Evolutionary conservation across 371 early-diverging fungal genomes (phyloP).

Genomic region (Rhizopus arrhizus): DNA sequence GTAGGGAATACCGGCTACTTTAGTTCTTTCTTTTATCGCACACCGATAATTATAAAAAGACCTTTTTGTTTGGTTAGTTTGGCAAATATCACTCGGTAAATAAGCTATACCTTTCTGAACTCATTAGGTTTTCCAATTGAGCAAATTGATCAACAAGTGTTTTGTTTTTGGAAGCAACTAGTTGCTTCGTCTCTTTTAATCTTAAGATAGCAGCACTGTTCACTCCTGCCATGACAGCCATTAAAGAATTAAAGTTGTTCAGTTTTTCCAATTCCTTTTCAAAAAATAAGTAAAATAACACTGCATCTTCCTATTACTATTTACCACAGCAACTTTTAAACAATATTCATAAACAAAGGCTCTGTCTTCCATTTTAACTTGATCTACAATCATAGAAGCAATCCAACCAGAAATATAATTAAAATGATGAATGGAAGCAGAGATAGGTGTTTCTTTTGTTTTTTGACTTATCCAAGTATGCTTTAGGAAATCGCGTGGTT

Average conservation of each 20-base stretch:
- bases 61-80: slow-evolving; percentile 20
- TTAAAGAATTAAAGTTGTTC: slow-evolving; percentile 68
- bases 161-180: slow-evolving; percentile 40
- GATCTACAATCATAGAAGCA: slow-evolving; percentile 61
- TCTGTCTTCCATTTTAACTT: slow-evolving; percentile 54
- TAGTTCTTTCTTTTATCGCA: slow-evolving; percentile 50
- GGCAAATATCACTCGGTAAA: too few relatives aligned
- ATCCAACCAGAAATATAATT: slow-evolving; percentile 68
- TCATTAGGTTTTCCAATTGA: slow-evolving; percentile 64
- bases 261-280: slow-evolving; percentile 43
- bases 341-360: slow-evolving; percentile 63
- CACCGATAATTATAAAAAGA: slow-evolving; percentile 64
- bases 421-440: slow-evolving; percentile 57
- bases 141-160: slow-evolving; percentile 53
- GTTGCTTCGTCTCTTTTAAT: slow-evolving; percentile 58
- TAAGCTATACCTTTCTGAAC: slow-evolving; percentile 50
- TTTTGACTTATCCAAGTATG: slow-evolving; percentile 37
- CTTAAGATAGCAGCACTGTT: slow-evolving; percentile 65
- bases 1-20: slow-evolving; percentile 60
- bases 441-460: slow-evolving; percentile 31
- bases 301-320: background rate
- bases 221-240: slow-evolving; percentile 71
- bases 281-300: background rate
- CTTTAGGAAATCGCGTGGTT: slow-evolving; percentile 60
- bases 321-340: slow-evolving; percentile 56